Evolutionary conservation across 176 grass and related monocot species (phyloP), one percentile per base, ranked within the genome.

Genomic region (Eragrostis nindensis): DNA sequence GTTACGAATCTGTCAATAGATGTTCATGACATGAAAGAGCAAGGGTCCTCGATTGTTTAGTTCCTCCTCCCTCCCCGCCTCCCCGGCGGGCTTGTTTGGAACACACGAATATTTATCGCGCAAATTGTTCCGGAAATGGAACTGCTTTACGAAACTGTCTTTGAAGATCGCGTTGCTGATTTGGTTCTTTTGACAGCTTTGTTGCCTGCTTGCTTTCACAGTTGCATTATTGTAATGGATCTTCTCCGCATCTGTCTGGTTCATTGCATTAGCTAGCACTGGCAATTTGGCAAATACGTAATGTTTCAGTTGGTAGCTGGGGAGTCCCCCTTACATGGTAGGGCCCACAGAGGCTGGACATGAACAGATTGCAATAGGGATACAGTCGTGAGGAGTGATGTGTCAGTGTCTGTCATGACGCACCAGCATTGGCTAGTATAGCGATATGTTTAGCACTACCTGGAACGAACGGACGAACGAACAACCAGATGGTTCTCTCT

Each of bases 221-320:
- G 16, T 26, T 38, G 65, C 25, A 82, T 64, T 71, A 65, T 65
- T 64, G 30, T 40, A 38, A 10, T 10, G 36, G 12, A 32, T 53
- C 14, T 26, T 53, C 32, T 71, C 17, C 66, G 56, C 67, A 56
- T 78, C 66, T 87, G 25, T 64, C 61, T 22, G 62, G 74, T 79
- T 67, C 68, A 41, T 7, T 73, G 68, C 52, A 69, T 84, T 22
- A 16, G 77, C 25, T 30, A 29, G 29, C 46, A 36, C 11, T 30
- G 45, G 68, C 22, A 29, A 6, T 7, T 61, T n/a, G n/a, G 42
- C 41, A 53, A 53, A 53, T 53, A 53, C 50, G 22, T 21, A 1
- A 24, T 8, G 7, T 57, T 57, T 57, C 55, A 39, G 26, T 59
- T 32, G 43, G 87, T 76, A 71, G 87, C 76, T 89, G 71, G 45